phyloP scores from a whole-genome alignment of 169 alveolate species.

The Eimeria maxima region DNA sequence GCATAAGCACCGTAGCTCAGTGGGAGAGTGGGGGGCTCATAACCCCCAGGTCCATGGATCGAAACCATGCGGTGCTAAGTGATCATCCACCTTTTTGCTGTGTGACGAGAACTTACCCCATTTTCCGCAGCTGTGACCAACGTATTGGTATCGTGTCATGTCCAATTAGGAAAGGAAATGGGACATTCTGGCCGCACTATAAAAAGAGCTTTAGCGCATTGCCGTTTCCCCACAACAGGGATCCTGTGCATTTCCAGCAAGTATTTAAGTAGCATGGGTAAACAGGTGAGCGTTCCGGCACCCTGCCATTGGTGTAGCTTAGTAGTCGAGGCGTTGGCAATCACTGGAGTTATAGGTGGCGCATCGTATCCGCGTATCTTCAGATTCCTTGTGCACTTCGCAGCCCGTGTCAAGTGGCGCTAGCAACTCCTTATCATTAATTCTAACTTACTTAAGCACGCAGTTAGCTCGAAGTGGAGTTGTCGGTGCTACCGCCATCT shows the following conservation, averaged over 20 bases:
- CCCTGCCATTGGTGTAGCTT: no score
- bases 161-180: no score
- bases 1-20: conserved; percentile 95
- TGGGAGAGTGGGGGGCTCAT: conserved; percentile 98
- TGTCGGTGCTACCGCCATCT: not conserved
- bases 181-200: no score
- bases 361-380: not conserved
- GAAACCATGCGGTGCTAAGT: conserved; percentile 96
- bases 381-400: not conserved
- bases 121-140: not conserved
- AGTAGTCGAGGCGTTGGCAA: not conserved
- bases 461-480: not conserved
- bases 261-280: no score
- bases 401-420: not conserved
- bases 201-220: no score
- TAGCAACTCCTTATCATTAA: not conserved
- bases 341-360: not conserved
- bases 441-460: not conserved
- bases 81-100: not conserved
- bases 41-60: conserved; percentile 98
- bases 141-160: not conserved
- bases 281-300: no score
- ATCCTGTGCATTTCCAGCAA: no score
- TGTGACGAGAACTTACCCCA: not conserved
- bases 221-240: no score